These are phyloP conservation scores for Myochromella boudieri DNA, from an alignment of 768 basidiomycete genomes.

Conservation along the genomic window DNA sequence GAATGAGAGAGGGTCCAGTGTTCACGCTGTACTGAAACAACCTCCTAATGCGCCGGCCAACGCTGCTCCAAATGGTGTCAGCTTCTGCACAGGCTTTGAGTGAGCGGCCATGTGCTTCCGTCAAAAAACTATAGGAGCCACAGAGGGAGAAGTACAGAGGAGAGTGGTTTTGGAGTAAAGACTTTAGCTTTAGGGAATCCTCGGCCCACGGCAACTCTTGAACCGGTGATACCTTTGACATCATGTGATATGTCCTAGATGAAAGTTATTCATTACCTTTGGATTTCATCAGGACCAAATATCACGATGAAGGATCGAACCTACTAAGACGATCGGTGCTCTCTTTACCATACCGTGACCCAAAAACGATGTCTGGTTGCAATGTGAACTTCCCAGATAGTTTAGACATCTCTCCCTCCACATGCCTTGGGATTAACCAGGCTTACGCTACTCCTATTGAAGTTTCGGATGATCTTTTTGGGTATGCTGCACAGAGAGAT, in stretches of 20 bases:
- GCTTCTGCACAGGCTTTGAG: slow-evolving; percentile 59
- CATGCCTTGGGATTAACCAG: slow-evolving; percentile 18
- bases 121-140: slow-evolving; percentile 10
- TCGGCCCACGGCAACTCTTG: too few relatives aligned
- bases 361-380: too few relatives aligned
- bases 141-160: slow-evolving; percentile 4
- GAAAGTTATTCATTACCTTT: too few relatives aligned
- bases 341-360: too few relatives aligned
- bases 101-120: slow-evolving; percentile 42
- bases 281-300: too few relatives aligned
- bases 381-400: slow-evolving; percentile 39
- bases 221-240: too few relatives aligned
- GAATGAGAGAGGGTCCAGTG: slow-evolving; percentile 34
- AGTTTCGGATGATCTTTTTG: slow-evolving; percentile 25
- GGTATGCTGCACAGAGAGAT: slow-evolving; percentile 41
- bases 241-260: too few relatives aligned
- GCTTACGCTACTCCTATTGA: background rate
- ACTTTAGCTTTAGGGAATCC: too few relatives aligned
- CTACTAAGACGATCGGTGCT: too few relatives aligned
- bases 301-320: too few relatives aligned
- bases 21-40: slow-evolving; percentile 91
- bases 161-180: too few relatives aligned
- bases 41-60: slow-evolving; percentile 92
- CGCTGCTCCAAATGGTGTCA: slow-evolving; percentile 88
- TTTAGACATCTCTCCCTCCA: slow-evolving; percentile 35